phyloP scores from a whole-genome alignment of 331 rosid genomes.

The Stylosanthes scabra region DNA sequence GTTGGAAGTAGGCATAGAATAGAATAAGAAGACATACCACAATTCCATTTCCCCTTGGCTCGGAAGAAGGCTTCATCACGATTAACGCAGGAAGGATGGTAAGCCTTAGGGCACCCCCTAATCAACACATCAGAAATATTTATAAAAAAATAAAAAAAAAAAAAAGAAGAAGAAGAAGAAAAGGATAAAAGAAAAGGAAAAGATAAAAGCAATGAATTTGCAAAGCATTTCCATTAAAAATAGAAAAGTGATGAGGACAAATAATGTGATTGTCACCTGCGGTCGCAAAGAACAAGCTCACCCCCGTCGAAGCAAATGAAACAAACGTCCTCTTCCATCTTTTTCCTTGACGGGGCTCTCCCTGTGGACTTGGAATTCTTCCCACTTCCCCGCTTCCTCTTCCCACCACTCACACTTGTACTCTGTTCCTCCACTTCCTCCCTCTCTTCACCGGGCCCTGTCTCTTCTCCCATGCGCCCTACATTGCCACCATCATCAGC shows the following conservation, averaged over 20 bases:
- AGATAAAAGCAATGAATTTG: slow-evolving; percentile 13
- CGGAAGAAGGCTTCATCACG: slow-evolving; percentile 95
- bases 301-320: slow-evolving; percentile 99
- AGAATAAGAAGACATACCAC: slow-evolving; percentile 65
- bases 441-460: slow-evolving; percentile 57
- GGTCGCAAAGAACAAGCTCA: slow-evolving; percentile 94
- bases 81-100: slow-evolving; percentile 93
- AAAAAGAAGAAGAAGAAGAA: too few relatives aligned
- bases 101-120: slow-evolving; percentile 99
- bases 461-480: slow-evolving; percentile 52
- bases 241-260: background rate
- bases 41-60: slow-evolving; percentile 97
- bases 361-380: slow-evolving; percentile 50
- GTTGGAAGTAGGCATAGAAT: background rate
- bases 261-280: slow-evolving; percentile 62
- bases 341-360: slow-evolving; percentile 65
- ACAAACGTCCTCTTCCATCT: slow-evolving; percentile 93
- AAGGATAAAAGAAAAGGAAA: too few relatives aligned
- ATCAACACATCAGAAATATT: slow-evolving; percentile 12
- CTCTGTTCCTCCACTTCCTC: slow-evolving; percentile 54
- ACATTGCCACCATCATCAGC: background rate
- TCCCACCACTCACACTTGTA: slow-evolving; percentile 54
- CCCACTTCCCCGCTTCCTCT: slow-evolving; percentile 53
- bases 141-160: too few relatives aligned
- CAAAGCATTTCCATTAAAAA: background rate